Conservation (phyloP, 495 filamentous ascomycete species). For the Trypethelium eluteriae region DNA sequence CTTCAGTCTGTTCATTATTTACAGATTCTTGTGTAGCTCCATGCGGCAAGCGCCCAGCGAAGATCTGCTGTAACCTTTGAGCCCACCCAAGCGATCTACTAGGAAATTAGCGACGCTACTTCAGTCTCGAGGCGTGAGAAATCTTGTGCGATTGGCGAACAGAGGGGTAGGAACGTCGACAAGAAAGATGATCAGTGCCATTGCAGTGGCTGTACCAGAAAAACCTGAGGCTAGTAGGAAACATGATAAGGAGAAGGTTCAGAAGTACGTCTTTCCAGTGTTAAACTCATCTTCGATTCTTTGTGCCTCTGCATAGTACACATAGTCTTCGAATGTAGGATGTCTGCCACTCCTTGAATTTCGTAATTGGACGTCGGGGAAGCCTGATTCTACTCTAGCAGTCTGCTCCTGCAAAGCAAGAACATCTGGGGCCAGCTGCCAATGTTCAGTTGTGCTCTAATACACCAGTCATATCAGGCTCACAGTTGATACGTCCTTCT, state of each 20-base stretch:
- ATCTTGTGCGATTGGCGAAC: no score
- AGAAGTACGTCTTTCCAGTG: constrained; percentile 10
- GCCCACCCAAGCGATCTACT: constrained; percentile 9
- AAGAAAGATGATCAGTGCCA: no score
- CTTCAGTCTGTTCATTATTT: constrained; percentile 9
- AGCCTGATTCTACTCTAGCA: constrained; percentile 18
- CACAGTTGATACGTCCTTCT: not conserved
- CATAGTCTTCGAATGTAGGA: constrained; percentile 42
- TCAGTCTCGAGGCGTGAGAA: not conserved
- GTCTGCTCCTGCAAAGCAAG: constrained; percentile 15
- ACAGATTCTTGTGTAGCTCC: not conserved
- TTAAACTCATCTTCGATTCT: constrained; percentile 36
- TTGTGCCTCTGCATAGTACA: constrained; percentile 43
- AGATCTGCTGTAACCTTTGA: constrained; percentile 11
- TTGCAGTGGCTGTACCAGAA: not conserved
- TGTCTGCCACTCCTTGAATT: not conserved
- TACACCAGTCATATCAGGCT: not conserved
- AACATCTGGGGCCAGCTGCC: constrained; percentile 15
- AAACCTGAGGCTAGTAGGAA: not conserved
- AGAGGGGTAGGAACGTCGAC: no score
- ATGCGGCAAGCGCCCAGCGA: constrained; percentile 13
- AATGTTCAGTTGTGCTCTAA: not conserved
- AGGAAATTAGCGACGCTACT: not conserved
- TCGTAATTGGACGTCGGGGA: not conserved
- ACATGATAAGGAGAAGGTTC: not conserved